Evolutionary conservation across 2,329 filamentous ascomycete genomes (phyloP), one percentile per base, ranked within the genome.

Genomic region (Trichoderma polysporum): DNA sequence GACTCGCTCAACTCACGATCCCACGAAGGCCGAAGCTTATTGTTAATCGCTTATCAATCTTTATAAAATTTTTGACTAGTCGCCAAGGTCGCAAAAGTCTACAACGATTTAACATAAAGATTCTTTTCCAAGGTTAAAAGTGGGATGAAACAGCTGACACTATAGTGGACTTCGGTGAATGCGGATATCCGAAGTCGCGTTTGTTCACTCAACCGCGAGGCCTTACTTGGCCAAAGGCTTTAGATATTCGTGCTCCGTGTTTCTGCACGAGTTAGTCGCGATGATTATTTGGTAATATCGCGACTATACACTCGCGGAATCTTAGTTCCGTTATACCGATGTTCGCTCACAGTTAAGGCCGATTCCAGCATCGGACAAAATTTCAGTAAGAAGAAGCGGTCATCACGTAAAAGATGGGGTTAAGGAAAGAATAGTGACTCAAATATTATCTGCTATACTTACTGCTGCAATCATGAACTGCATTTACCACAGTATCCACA

Each of bases 401-500:
- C 8, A 22, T 45, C n/a, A 22, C 19, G 15, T 4, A 1, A 17
- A 33, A 35, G 15, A 9, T 52, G 1, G 13, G 53, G 25, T 27
- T 5, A 9, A 25, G 6, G 22, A 17, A 9, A 45, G 9, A 27
- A 13, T 19, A 47, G 3, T 39, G 12, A 50, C 53, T 39, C 27
- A 37, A 19, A 5, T 22, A 27, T 35, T 25, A 39, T 35, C 29
- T 10, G 25, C 29, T 25, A 27, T 39, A 19, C 49, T 17, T 10
- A 7, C n/a, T 10, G 19, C 5, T 22, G 15, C 25, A 17, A 12
- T 33, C 37, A 52, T 9, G 22, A 65, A 13, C 39, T 39, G 15
- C 74, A 75, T 56, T 70, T 68, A 9, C 74, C 74, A 22, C 73
- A 76, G 49, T 76, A 76, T 27, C 72, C 73, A 45, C 74, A 76